Evolutionary conservation across 2,329 filamentous ascomycete genomes (phyloP).

Genomic region (Trematosphaeria pertusa): DNA sequence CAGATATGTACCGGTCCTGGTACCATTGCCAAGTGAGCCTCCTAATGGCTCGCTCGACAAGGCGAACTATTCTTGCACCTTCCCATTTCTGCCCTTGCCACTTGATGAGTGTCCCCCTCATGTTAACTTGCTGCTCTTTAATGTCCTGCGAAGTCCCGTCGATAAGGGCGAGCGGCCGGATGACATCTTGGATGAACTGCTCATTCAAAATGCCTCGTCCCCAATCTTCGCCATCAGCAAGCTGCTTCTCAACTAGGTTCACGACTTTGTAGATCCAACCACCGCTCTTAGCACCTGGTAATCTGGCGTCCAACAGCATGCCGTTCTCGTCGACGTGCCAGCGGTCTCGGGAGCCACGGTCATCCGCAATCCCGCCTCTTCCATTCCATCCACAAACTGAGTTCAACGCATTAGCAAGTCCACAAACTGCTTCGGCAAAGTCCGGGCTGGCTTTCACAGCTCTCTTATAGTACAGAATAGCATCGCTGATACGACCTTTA

Average conservation of each 20-base stretch:
- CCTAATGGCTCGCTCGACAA: conserved; percentile 84
- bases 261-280: conserved; percentile 92
- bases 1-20: conserved; percentile 73
- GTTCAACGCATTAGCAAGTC: conserved; percentile 91
- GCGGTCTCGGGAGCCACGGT: conserved; percentile 76
- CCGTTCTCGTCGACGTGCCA: conserved; percentile 92
- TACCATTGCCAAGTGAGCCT: conserved; percentile 87
- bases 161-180: conserved; percentile 55
- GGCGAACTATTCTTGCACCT: conserved; percentile 80
- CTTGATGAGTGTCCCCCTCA: conserved; percentile 47
- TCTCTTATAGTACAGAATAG: conserved; percentile 88
- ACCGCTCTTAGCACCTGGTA: conserved; percentile 65
- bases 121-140: conserved; percentile 45
- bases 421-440: conserved; percentile 96
- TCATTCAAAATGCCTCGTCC: conserved; percentile 71
- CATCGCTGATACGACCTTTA: conserved; percentile 88
- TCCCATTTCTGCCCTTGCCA: conserved; percentile 84
- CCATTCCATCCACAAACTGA: conserved; percentile 96
- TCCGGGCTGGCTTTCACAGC: conserved; percentile 92
- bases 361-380: conserved; percentile 82
- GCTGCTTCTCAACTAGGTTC: conserved; percentile 86
- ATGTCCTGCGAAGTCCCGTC: conserved; percentile 38
- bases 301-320: conserved; percentile 77
- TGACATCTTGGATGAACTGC: conserved; percentile 49
- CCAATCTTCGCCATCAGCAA: conserved; percentile 86